These are phyloP conservation scores for Aspergillus fijiensis DNA, from an alignment of 2,329 filamentous ascomycete genomes.

Conservation along the genomic window DNA sequence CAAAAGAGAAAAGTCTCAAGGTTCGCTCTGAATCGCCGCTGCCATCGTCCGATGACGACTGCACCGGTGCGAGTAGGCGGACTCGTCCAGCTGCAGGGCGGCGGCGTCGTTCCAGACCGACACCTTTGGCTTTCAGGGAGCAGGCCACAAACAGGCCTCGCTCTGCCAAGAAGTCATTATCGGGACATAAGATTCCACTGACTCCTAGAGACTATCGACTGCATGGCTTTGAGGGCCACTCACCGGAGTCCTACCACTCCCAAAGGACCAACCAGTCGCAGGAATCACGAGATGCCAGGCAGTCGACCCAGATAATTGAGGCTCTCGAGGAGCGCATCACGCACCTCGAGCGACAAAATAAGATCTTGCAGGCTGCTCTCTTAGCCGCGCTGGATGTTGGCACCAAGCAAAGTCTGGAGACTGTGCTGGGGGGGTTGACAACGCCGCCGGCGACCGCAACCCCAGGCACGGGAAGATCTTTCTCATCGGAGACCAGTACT, in stretches of 20 bases:
- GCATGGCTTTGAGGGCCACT: slow-evolving; percentile 21
- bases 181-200: slow-evolving; percentile 17
- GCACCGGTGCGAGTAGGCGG: slow-evolving; percentile 21
- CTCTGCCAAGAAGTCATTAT: slow-evolving; percentile 8
- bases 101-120: slow-evolving; percentile 16
- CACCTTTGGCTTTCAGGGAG: slow-evolving; percentile 11
- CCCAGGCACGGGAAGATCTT: slow-evolving; percentile 16
- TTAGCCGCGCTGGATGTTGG: slow-evolving; percentile 41
- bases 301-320: slow-evolving; percentile 19
- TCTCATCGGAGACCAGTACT: slow-evolving; percentile 21
- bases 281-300: slow-evolving; percentile 20
- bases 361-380: slow-evolving; percentile 44
- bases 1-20: slow-evolving; percentile 16
- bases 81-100: slow-evolving; percentile 9
- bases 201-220: slow-evolving; percentile 26
- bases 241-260: slow-evolving; percentile 26
- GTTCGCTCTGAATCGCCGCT: slow-evolving; percentile 34
- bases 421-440: slow-evolving; percentile 24
- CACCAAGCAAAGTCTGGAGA: slow-evolving; percentile 31
- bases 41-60: slow-evolving; percentile 44
- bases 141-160: slow-evolving; percentile 3
- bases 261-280: slow-evolving; percentile 22
- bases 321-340: slow-evolving; percentile 40
- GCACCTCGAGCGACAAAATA: slow-evolving; percentile 44
- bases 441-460: slow-evolving; percentile 21